Evolutionary conservation across 345 rosid species (phyloP).

Genomic region (Salix suchowensis): DNA sequence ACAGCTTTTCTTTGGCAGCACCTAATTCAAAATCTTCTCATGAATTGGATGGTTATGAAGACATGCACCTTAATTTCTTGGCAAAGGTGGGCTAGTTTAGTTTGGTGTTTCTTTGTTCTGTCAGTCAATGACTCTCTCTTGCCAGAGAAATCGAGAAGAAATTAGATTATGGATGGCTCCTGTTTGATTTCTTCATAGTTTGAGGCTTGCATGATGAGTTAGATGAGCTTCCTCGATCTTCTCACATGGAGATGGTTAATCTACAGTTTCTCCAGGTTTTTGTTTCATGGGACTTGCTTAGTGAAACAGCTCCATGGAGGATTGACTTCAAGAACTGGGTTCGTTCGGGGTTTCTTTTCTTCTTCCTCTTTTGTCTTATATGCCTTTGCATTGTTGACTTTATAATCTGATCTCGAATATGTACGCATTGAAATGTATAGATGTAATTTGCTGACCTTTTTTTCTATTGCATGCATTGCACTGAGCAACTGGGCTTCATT

Average conservation of each 20-base stretch:
- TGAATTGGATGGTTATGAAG: slow-evolving; percentile 3
- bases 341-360: neutral
- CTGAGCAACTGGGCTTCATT: neutral
- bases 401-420: neutral
- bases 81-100: neutral
- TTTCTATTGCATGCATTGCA: neutral
- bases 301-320: neutral
- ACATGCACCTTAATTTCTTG: neutral
- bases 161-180: slow-evolving; percentile 17
- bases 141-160: neutral
- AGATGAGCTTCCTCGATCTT: neutral
- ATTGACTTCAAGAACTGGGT: neutral
- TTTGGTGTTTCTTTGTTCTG: neutral
- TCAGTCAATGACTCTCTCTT: neutral
- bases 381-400: neutral
- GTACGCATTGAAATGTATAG: neutral
- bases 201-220: neutral
- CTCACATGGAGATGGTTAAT: neutral
- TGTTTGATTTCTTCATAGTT: neutral
- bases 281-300: neutral
- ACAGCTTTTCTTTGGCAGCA: neutral
- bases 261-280: neutral
- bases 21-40: neutral
- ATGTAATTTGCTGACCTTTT: neutral
- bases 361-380: neutral